Evolutionary conservation across 2,329 filamentous ascomycete genomes (phyloP).

Genomic region (Aureobasidium sp.): DNA sequence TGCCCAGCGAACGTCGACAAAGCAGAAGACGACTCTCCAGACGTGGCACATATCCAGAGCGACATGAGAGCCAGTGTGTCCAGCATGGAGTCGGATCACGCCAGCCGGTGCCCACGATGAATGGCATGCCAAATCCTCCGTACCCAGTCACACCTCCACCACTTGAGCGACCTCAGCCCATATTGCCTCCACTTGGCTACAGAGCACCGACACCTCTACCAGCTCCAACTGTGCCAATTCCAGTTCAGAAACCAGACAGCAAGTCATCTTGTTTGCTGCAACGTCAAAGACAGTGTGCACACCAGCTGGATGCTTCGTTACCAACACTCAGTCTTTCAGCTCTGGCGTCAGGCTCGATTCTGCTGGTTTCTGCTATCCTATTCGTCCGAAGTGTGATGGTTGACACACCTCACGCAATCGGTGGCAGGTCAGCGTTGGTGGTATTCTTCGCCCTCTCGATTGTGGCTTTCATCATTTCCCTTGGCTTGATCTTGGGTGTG

Average conservation of each 20-base stretch:
- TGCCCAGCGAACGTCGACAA: not conserved
- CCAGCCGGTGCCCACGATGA: not conserved
- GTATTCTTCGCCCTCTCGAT: not conserved
- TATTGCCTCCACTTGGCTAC: not conserved
- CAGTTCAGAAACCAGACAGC: not conserved
- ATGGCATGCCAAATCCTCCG: not conserved
- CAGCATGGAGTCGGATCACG: not conserved
- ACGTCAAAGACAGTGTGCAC: not conserved
- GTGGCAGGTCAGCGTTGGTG: not conserved
- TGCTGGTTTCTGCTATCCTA: not conserved
- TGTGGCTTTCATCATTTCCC: not conserved
- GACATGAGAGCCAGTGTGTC: not conserved
- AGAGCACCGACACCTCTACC: constrained; percentile 6
- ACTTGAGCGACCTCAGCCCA: not conserved
- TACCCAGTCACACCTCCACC: constrained; percentile 7
- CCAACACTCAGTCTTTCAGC: not conserved
- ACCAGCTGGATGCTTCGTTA: not conserved
- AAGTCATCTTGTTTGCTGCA: not conserved
- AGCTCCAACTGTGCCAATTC: not conserved
- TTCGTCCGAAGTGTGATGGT: not conserved
- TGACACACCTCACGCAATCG: not conserved
- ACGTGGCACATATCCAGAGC: not conserved
- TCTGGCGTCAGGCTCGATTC: not conserved
- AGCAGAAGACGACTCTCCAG: not conserved
- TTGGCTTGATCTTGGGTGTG: not conserved